These are phyloP conservation scores for Leccinum griseonigrum DNA, from an alignment of 1,284 basidiomycete species.

Conservation along the genomic window DNA sequence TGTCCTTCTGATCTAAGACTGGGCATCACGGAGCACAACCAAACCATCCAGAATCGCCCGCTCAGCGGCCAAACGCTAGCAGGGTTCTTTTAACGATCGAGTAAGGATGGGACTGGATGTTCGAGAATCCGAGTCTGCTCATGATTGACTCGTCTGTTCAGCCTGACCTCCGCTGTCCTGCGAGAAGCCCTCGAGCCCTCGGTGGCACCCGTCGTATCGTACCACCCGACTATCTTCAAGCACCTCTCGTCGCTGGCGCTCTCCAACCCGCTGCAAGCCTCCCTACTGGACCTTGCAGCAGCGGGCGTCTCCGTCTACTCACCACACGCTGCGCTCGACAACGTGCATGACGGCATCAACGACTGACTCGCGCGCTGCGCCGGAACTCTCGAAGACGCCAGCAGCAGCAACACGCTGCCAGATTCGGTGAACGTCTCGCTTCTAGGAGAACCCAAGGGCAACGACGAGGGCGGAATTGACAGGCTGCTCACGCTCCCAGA, in stretches of 20 bases:
- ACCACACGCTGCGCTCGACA: constrained; percentile 88
- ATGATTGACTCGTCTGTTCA: constrained; percentile 33
- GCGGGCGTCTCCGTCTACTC: constrained; percentile 84
- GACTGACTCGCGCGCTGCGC: constrained; percentile 69
- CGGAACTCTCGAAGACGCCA: constrained; percentile 25
- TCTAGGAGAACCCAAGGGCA: constrained; percentile 37
- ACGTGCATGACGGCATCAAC: constrained; percentile 80
- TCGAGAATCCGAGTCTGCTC: constrained; percentile 7
- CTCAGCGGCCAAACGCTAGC: constrained; percentile 52
- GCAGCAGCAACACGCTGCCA: not conserved
- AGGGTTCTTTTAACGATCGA: constrained; percentile 80
- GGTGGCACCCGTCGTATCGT: constrained; percentile 74
- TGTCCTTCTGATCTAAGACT: not conserved
- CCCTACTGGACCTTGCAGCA: constrained; percentile 76
- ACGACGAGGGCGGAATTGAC: constrained; percentile 61
- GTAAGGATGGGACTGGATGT: constrained; percentile 42
- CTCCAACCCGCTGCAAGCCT: constrained; percentile 74
- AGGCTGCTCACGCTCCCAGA: constrained; percentile 61
- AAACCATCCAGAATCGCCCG: constrained; percentile 64
- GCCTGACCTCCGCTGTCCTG: constrained; percentile 76
- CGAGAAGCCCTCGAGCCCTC: constrained; percentile 69
- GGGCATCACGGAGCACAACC: not conserved
- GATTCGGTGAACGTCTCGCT: constrained; percentile 35
- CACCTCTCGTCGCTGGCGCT: constrained; percentile 79
- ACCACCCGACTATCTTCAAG: constrained; percentile 90